Percentiles rank a stretch among this genome's conserved stretches.
Conservation (phyloP, 495 filamentous ascomycete species). For the Neurospora sp. region DNA sequence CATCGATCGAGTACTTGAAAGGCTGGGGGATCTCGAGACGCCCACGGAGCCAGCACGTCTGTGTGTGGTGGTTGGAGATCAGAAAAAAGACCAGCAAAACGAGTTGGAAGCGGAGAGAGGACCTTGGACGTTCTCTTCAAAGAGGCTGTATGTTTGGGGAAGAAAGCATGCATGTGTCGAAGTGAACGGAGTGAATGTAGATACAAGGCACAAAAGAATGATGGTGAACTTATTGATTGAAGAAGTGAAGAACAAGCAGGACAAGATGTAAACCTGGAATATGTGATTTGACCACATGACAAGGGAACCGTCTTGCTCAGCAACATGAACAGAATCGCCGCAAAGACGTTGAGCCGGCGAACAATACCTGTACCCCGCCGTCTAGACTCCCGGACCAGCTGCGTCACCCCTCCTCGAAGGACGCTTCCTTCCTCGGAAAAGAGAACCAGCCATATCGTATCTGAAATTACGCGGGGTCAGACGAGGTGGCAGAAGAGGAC, state of each 20-base stretch:
- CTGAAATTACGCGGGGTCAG: background rate
- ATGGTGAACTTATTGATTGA: background rate
- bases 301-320: background rate
- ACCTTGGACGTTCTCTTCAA: background rate
- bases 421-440: background rate
- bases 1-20: constrained; percentile 91
- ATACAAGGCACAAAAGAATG: background rate
- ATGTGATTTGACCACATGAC: background rate
- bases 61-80: too few relatives aligned
- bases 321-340: background rate
- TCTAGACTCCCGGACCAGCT: background rate
- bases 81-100: too few relatives aligned
- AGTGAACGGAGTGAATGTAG: background rate
- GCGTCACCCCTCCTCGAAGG: background rate
- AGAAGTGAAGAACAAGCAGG: background rate
- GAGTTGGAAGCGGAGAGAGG: too few relatives aligned
- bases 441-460: background rate
- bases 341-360: background rate
- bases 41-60: constrained; percentile 48
- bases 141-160: background rate
- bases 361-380: background rate
- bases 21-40: constrained; percentile 87
- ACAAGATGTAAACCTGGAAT: background rate
- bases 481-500: background rate
- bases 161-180: background rate